phyloP scores from a whole-genome alignment of 257 asterid genomes.

The Capsicum pubescens region DNA sequence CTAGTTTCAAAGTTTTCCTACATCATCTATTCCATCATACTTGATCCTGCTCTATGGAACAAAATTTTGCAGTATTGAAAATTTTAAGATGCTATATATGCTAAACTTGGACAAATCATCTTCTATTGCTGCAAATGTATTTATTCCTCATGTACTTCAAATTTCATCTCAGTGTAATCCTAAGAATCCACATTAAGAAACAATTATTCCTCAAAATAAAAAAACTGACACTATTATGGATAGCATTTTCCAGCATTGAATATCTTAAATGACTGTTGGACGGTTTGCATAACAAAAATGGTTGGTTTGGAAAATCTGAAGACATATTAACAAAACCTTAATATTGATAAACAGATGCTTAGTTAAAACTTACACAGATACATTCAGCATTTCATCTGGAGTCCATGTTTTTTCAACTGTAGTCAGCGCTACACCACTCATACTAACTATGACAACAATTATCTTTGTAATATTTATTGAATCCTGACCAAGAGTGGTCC shows the following conservation, averaged over 20 bases:
- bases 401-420: slow-evolving; percentile 85
- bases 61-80: neutral
- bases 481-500: slow-evolving; percentile 70
- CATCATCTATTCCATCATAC: neutral
- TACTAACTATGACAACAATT: slow-evolving; percentile 62
- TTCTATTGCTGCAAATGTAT: neutral
- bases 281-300: neutral
- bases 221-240: neutral
- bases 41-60: neutral
- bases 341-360: neutral
- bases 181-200: neutral
- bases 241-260: neutral
- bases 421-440: slow-evolving; percentile 84
- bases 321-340: slow-evolving; percentile 7
- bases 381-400: slow-evolving; percentile 58
- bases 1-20: neutral
- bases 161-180: neutral
- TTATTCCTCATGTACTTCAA: neutral
- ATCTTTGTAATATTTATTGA: slow-evolving; percentile 59
- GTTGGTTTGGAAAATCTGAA: neutral
- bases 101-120: neutral
- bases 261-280: neutral
- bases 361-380: slow-evolving; percentile 57
- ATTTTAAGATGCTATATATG: neutral
- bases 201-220: neutral